These are phyloP conservation scores for Eucalyptus marginata DNA, from an alignment of 345 rosid species.

Conservation along the genomic window DNA sequence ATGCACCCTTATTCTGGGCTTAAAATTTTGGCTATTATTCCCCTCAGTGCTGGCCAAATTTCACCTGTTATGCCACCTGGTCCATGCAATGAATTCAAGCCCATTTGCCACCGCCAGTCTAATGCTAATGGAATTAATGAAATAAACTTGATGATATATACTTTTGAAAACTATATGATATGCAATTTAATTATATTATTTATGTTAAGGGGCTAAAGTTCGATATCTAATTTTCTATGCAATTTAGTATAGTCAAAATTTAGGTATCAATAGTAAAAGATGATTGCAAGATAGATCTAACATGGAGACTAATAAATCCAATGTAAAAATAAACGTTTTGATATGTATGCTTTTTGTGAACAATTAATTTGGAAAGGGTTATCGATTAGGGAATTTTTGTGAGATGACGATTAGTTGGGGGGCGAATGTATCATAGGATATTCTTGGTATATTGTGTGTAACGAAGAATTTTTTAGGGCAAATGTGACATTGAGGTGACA, in stretches of 20 bases:
- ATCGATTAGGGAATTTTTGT: neutral
- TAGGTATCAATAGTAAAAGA: neutral
- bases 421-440: neutral
- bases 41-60: neutral
- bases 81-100: neutral
- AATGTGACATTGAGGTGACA: neutral
- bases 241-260: too few species aligned
- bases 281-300: neutral
- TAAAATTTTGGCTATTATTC: neutral
- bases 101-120: neutral
- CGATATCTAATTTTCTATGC: neutral
- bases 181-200: neutral
- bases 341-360: neutral
- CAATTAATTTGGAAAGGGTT: neutral
- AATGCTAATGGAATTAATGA: neutral
- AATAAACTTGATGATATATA: neutral
- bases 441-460: neutral
- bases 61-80: accelerated
- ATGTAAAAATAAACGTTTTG: neutral
- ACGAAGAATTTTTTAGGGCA: neutral
- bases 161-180: neutral
- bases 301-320: neutral
- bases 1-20: too few species aligned
- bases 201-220: neutral
- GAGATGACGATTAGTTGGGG: neutral